Conservation (phyloP, 73 alveolate species). For the Paramecium tetraurelia region DNA sequence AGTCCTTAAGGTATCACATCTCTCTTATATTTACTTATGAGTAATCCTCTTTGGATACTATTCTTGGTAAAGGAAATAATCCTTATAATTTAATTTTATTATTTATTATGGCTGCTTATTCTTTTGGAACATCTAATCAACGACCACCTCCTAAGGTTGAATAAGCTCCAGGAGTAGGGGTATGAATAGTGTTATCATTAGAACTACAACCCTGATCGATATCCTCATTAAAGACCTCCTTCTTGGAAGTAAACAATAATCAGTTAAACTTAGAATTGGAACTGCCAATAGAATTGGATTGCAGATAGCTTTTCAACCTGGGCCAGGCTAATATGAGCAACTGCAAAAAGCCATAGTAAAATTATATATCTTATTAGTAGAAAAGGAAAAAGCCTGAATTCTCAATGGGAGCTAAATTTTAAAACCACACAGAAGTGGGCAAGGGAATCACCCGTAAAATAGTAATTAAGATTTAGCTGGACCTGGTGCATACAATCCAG, state of each 20-base stretch:
- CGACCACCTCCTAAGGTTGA: neutral
- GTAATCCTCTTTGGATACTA: neutral
- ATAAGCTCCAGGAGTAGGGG: slow-evolving; percentile 51
- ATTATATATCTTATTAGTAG: neutral
- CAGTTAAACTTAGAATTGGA: slow-evolving; percentile 20
- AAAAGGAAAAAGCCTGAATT: slow-evolving; percentile 22
- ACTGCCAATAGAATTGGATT: neutral
- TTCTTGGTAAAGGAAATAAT: neutral
- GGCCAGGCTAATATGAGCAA: slow-evolving; percentile 39
- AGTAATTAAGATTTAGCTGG: neutral
- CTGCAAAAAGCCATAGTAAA: neutral
- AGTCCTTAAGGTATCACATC: too few relatives aligned
- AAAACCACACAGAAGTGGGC: neutral
- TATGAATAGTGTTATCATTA: neutral
- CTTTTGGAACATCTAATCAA: slow-evolving; percentile 3
- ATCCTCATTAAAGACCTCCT: slow-evolving; percentile 10
- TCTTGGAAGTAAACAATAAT: neutral
- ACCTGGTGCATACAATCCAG: slow-evolving; percentile 48
- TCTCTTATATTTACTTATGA: neutral
- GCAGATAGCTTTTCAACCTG: neutral
- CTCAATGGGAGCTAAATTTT: slow-evolving; percentile 23
- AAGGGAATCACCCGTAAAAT: neutral
- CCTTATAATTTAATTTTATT: neutral
- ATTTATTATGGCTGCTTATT: slow-evolving; percentile 19
- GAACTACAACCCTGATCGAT: slow-evolving; percentile 30